Conservation (phyloP, 176 grass and related monocot genomes). For the Oryza glaberrima region DNA sequence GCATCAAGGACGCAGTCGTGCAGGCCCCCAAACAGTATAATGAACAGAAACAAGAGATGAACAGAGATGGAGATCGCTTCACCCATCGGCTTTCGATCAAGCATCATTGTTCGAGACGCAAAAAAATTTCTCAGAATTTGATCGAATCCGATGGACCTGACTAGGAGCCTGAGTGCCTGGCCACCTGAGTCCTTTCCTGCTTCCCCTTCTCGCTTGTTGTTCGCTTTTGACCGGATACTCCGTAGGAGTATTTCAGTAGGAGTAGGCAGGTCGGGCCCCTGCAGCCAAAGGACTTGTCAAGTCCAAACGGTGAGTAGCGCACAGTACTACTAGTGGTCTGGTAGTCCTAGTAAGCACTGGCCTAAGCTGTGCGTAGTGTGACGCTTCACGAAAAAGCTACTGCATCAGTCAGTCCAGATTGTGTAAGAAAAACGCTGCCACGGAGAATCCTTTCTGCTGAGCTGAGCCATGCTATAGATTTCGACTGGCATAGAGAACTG, state of each 20-base stretch:
- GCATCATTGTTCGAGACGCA: slow-evolving; percentile 39
- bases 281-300: slow-evolving; percentile 15
- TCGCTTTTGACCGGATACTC: slow-evolving; percentile 53
- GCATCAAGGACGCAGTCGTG: slow-evolving; percentile 17
- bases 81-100: neutral
- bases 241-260: too few species aligned
- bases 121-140: neutral
- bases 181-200: slow-evolving; percentile 48
- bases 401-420: neutral
- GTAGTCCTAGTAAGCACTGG: slow-evolving; percentile 3
- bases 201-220: slow-evolving; percentile 10
- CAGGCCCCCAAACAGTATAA: neutral
- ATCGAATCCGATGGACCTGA: slow-evolving; percentile 51
- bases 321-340: neutral
- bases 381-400: slow-evolving; percentile 12
- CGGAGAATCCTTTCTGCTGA: slow-evolving; percentile 44
- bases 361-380: neutral
- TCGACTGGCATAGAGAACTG: slow-evolving; percentile 43
- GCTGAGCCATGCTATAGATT: neutral
- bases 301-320: neutral
- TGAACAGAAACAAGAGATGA: too few species aligned
- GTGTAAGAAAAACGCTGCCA: neutral
- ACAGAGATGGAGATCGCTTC: neutral
- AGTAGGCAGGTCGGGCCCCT: neutral
- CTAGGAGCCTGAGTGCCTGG: slow-evolving; percentile 13